These are phyloP conservation scores for Aureobasidium sp. DNA, from an alignment of 2,329 filamentous ascomycete species.

Conservation along the genomic window DNA sequence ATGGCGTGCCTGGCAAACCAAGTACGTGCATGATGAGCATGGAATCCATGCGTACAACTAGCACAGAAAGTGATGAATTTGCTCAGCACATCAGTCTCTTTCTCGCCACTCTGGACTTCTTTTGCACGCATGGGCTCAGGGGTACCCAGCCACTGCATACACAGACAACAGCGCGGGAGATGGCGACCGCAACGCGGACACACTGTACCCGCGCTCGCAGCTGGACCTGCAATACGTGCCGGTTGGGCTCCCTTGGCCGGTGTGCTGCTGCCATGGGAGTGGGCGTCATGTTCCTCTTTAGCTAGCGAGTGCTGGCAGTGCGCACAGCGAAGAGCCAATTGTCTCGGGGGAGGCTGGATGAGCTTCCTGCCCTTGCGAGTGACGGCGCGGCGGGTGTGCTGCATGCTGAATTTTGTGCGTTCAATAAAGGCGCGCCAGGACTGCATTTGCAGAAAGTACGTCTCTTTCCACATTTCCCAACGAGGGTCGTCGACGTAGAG, in stretches of 20 bases:
- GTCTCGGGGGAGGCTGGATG: slow-evolving; percentile 57
- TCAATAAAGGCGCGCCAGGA: slow-evolving; percentile 63
- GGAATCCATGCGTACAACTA: slow-evolving; percentile 56
- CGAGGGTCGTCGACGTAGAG: slow-evolving; percentile 71
- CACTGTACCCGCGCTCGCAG: slow-evolving; percentile 39
- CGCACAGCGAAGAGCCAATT: slow-evolving; percentile 68
- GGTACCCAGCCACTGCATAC: slow-evolving; percentile 54
- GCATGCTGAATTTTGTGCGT: slow-evolving; percentile 69
- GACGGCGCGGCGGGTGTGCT: slow-evolving; percentile 61
- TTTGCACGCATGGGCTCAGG: slow-evolving; percentile 45
- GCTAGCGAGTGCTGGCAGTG: slow-evolving; percentile 60
- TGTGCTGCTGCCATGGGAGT: slow-evolving; percentile 21
- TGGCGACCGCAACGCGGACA: slow-evolving; percentile 56
- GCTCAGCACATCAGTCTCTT: slow-evolving; percentile 40
- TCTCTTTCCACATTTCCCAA: slow-evolving; percentile 70
- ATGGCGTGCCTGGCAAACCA: slow-evolving; percentile 52
- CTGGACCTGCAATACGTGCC: slow-evolving; percentile 21
- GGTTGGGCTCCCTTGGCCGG: slow-evolving; percentile 20
- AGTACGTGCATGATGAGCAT: slow-evolving; percentile 54
- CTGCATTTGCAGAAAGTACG: slow-evolving; percentile 64
- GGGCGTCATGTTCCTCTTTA: slow-evolving; percentile 25
- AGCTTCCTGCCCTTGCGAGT: slow-evolving; percentile 57
- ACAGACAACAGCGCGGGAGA: slow-evolving; percentile 57
- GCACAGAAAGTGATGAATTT: slow-evolving; percentile 55
- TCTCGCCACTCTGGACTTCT: slow-evolving; percentile 24